phyloP scores from a whole-genome alignment of 805 yeast species.

The Saccharomycopsis oosterbeekiorum region DNA sequence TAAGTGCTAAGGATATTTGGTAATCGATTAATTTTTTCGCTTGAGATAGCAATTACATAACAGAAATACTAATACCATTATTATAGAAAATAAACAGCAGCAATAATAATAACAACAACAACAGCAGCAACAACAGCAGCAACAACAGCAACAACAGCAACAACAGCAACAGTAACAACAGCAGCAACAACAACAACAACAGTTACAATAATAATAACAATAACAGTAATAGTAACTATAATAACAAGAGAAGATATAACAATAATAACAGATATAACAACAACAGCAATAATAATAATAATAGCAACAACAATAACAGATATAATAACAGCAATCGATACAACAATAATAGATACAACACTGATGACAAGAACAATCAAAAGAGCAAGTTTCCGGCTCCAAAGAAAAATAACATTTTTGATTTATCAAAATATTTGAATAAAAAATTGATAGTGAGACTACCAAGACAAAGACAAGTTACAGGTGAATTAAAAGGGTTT shows the following conservation, averaged over 20 bases:
- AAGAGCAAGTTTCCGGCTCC: slow-evolving; percentile 55
- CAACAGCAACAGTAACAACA: slow-evolving; percentile 19
- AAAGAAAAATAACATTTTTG: slow-evolving; percentile 81
- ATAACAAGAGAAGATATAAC: neutral
- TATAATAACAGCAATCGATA: slow-evolving; percentile 18
- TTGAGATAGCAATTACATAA: neutral
- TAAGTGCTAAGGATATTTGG: slow-evolving; percentile 15
- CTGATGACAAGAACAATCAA: slow-evolving; percentile 20
- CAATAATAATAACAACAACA: slow-evolving; percentile 6
- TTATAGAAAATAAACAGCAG: neutral
- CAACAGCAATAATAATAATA: slow-evolving; percentile 19
- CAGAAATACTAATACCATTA: neutral
- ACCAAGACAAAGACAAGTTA: slow-evolving; percentile 77
- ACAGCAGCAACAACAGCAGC: no score
- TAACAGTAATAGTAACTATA: slow-evolving; percentile 17
- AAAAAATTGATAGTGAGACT: slow-evolving; percentile 66
- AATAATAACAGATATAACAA: slow-evolving; percentile 19
- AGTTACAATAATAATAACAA: no score
- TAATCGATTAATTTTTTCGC: slow-evolving; percentile 6
- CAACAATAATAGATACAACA: slow-evolving; percentile 21
- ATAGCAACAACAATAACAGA: slow-evolving; percentile 13
- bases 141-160: slow-evolving; percentile 16
- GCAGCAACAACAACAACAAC: no score
- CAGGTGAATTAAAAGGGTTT: slow-evolving; percentile 74
- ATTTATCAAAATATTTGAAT: slow-evolving; percentile 68